Percentiles rank a stretch among this genome's conserved stretches.
Evolutionary conservation across 2,329 filamentous ascomycete genomes (phyloP).

Genomic region (Penicillium vulpinum): DNA sequence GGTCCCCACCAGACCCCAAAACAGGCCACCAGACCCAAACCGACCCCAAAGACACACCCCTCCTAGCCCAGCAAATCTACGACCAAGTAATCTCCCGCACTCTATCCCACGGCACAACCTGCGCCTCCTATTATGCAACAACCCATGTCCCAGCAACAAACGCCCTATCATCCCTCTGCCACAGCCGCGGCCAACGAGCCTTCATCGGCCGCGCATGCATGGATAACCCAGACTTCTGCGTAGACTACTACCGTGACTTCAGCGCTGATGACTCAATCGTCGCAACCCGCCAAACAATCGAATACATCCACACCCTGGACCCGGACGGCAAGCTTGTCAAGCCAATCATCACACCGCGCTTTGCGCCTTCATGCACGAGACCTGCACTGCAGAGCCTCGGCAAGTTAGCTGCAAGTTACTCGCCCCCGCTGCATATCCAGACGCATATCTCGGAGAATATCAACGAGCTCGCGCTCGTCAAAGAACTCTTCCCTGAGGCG

Average conservation of each 20-base stretch:
- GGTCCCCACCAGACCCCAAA: conserved; percentile 27
- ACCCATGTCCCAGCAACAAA: conserved; percentile 87
- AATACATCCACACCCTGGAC: conserved; percentile 67
- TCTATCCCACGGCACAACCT: conserved; percentile 87
- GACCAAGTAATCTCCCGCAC: conserved; percentile 74
- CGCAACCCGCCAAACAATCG: conserved; percentile 61
- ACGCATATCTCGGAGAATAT: conserved; percentile 88
- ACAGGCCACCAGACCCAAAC: conserved; percentile 7
- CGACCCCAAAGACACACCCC: conserved; percentile 26
- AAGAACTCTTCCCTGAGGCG: conserved; percentile 64
- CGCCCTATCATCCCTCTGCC: conserved; percentile 79
- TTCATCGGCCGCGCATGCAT: conserved; percentile 95
- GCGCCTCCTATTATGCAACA: conserved; percentile 92
- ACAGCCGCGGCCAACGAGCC: conserved; percentile 77
- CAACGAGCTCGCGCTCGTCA: conserved; percentile 70
- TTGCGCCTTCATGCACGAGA: conserved; percentile 57
- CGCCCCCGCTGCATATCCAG: conserved; percentile 66
- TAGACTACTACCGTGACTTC: conserved; percentile 77
- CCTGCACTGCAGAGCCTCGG: conserved; percentile 64
- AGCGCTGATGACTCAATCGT: conserved; percentile 58
- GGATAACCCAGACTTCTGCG: conserved; percentile 68
- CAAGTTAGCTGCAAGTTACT: conserved; percentile 60
- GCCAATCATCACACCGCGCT: conserved; percentile 75
- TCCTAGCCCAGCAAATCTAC: conserved; percentile 60
- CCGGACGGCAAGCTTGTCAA: conserved; percentile 62